A percentile compares a stretch with the other conserved stretches of the same genome.
These are phyloP conservation scores for Malus orientalis DNA, from an alignment of 306 rosid genomes.

Conservation along the genomic window DNA sequence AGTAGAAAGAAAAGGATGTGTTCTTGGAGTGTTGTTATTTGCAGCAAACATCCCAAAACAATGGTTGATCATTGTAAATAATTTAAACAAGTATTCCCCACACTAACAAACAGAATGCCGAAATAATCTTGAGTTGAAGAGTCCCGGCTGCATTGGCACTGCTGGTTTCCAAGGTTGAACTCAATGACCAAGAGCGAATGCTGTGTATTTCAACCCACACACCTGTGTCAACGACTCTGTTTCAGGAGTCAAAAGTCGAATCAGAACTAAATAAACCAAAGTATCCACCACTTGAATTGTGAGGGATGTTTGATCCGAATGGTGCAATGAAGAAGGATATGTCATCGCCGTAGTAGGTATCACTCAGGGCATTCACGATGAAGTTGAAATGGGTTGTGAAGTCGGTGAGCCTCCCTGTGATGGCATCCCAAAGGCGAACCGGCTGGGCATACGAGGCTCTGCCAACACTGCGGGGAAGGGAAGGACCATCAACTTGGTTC, in stretches of 20 bases:
- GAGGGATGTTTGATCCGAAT: slow-evolving; percentile 26
- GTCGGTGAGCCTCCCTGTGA: slow-evolving; percentile 39
- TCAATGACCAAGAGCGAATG: slow-evolving; percentile 45
- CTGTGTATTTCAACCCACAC: too few relatives aligned
- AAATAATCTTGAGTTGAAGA: too few relatives aligned
- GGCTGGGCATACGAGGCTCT: slow-evolving; percentile 42
- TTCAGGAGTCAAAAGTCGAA: slow-evolving; percentile 25
- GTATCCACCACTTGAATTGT: slow-evolving; percentile 40
- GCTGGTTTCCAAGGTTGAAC: slow-evolving; percentile 37
- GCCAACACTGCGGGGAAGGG: slow-evolving; percentile 38
- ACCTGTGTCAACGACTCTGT: slow-evolving; percentile 34
- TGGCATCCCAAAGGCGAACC: slow-evolving; percentile 46
- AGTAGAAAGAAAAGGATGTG: too few relatives aligned
- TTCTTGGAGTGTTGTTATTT: too few relatives aligned
- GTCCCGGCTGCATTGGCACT: background rate
- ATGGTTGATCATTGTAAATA: too few relatives aligned
- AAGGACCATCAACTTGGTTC: slow-evolving; percentile 32
- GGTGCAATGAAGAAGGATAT: slow-evolving; percentile 41
- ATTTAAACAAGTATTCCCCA: too few relatives aligned
- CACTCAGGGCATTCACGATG: slow-evolving; percentile 15
- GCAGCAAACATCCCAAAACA: too few relatives aligned
- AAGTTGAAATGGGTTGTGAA: slow-evolving; percentile 67
- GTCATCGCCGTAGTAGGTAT: slow-evolving; percentile 30
- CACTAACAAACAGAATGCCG: too few relatives aligned
- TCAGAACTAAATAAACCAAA: slow-evolving; percentile 38